phyloP scores from a whole-genome alignment of 441 rosid species.

The Erysimum cheiri region DNA sequence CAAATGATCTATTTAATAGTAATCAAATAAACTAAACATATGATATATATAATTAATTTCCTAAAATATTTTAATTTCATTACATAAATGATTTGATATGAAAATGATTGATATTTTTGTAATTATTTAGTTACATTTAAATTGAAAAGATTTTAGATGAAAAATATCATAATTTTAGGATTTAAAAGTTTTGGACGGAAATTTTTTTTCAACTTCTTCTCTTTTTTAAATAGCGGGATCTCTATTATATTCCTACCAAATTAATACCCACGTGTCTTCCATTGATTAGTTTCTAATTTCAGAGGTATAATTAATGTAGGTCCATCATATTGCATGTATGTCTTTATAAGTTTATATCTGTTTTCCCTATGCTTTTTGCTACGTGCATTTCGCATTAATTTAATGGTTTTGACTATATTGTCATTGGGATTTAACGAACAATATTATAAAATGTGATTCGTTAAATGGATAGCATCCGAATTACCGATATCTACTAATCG shows the following conservation, averaged over 20 bases:
- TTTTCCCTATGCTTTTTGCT: constrained; percentile 23
- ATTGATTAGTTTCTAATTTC: constrained; percentile 33
- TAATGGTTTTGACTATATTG: constrained; percentile 31
- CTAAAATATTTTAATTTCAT: background rate
- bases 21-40: background rate
- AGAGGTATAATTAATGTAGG: constrained; percentile 30
- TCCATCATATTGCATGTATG: constrained; percentile 43
- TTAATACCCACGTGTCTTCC: constrained; percentile 30
- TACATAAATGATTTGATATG: background rate
- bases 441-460: background rate
- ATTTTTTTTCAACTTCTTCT: background rate
- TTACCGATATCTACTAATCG: background rate
- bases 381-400: constrained; percentile 33
- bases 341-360: constrained; percentile 20
- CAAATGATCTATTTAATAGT: background rate
- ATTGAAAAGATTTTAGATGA: background rate
- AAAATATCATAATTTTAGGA: background rate
- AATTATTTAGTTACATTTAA: background rate
- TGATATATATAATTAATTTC: background rate
- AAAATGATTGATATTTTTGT: background rate
- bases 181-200: background rate
- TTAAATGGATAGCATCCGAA: background rate
- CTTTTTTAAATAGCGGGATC: constrained; percentile 5
- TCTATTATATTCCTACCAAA: constrained; percentile 37
- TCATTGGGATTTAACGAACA: constrained; percentile 14